Evolutionary conservation across 2,329 filamentous ascomycete genomes (phyloP).

Genomic region (Clonostachys chloroleuca): DNA sequence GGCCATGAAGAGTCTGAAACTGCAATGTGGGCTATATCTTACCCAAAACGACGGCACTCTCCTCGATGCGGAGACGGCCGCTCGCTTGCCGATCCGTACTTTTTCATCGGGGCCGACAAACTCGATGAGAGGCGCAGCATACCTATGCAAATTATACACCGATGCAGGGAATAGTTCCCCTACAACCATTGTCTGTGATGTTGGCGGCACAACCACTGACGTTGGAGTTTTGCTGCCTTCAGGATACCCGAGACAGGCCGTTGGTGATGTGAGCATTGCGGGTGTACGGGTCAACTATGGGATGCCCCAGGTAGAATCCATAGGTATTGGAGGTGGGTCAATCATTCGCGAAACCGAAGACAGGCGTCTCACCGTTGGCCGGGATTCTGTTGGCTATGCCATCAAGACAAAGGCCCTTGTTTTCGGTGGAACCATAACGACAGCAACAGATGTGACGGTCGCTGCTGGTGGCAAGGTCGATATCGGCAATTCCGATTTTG

Average conservation of each 20-base stretch:
- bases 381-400: slow-evolving; percentile 49
- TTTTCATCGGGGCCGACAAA: slow-evolving; percentile 52
- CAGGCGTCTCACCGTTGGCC: slow-evolving; percentile 39
- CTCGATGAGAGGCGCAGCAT: slow-evolving; percentile 47
- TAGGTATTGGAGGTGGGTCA: slow-evolving; percentile 52
- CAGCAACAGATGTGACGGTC: slow-evolving; percentile 48
- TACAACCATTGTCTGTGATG: slow-evolving; percentile 45
- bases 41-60: slow-evolving; percentile 51
- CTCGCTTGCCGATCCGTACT: slow-evolving; percentile 44
- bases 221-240: slow-evolving; percentile 52
- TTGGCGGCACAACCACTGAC: slow-evolving; percentile 59
- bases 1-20: slow-evolving; percentile 35
- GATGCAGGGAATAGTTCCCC: not conserved
- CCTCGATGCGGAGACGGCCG: slow-evolving; percentile 38
- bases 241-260: slow-evolving; percentile 56
- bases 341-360: slow-evolving; percentile 22
- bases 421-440: slow-evolving; percentile 49
- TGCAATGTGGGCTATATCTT: slow-evolving; percentile 38
- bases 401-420: slow-evolving; percentile 40
- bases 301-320: slow-evolving; percentile 49
- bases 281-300: slow-evolving; percentile 56
- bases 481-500: slow-evolving; percentile 20
- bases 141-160: slow-evolving; percentile 39
- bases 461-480: slow-evolving; percentile 25
- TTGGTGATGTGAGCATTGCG: slow-evolving; percentile 51